Evolutionary conservation across 2,329 filamentous ascomycete genomes (phyloP), one percentile per base, ranked within the genome.

Genomic region (Cyphellophora attinorum): DNA sequence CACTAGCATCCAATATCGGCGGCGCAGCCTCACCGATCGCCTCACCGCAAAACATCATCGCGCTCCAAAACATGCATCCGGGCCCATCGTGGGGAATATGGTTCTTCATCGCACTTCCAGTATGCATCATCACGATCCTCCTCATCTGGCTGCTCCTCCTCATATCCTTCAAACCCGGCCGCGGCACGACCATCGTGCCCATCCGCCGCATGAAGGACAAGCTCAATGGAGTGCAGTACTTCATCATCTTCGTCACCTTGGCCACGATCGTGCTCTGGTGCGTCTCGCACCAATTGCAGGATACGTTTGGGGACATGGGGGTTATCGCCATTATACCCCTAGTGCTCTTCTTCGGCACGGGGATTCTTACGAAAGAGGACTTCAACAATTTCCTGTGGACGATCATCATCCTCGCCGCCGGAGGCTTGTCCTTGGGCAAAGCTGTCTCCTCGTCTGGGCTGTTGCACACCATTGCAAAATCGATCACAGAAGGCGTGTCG

Each of bases 351-450:
- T 98, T 98, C 51, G 91, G 91, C 35, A 88, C 86, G 2, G 91
- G 91, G 8, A 89, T 96, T 47, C 69, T 98, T 19, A 96, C 88
- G 31, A 98, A 96, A 62, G 91, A 96, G 61, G 91, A 98, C 62
- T 98, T 98, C 57, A 98, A 98, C 68, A 98, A 98, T 60, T 98
- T 98, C 60, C 81, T 95, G 25, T 98, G 91, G 91, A 98, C 93
- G 13, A 98, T 98, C 60, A 51, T 98, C 60, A 96, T 98, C 52
- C 79, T 98, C 13, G 91, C 91, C 0, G 89, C 91, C 0, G 91
- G 91, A 30, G 91, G 91, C 5, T 65, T 98, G 19, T 86, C 86
- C 1, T 76, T 98, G 0, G 91, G 91, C 37, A 95, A 93, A 58
- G 84, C 89, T 0, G 91, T 98, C 39, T 89, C 86, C 44, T 91